Evolutionary conservation across 192 early-diverging fungal genomes (phyloP).

Genomic region (Rhizoclosmatium sp.): DNA sequence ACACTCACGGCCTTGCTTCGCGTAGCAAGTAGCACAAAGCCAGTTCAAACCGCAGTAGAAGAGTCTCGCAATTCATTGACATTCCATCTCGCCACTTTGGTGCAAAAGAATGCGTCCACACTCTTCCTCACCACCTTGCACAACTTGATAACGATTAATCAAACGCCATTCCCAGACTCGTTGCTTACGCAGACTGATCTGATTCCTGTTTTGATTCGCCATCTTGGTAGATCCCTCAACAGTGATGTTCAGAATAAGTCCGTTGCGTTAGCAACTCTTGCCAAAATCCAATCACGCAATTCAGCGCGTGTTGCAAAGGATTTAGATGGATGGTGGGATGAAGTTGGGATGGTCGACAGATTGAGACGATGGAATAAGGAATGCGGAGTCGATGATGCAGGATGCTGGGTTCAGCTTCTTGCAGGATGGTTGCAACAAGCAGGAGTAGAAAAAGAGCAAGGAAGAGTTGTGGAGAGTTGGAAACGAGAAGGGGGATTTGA

Average conservation of each 20-base stretch:
- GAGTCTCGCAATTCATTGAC: too few species aligned
- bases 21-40: too few species aligned
- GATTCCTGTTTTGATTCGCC: neutral
- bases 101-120: too few species aligned
- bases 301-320: neutral
- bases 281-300: slow-evolving; percentile 12
- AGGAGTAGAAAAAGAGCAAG: neutral
- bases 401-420: slow-evolving; percentile 12
- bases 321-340: slow-evolving; percentile 11
- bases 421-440: neutral
- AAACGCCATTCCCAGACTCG: neutral
- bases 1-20: too few species aligned
- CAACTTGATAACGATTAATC: slow-evolving; percentile 5
- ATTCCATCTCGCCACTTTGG: too few species aligned
- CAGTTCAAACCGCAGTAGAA: too few species aligned
- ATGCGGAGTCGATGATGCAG: neutral
- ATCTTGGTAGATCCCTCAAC: neutral
- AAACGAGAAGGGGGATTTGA: slow-evolving; percentile 20
- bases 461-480: neutral
- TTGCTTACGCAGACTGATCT: neutral
- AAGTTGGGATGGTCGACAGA: neutral
- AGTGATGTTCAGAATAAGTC: neutral
- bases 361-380: neutral
- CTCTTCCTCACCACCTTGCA: neutral
- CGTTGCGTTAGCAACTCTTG: neutral